These are phyloP conservation scores for Isabelozyma gotoi DNA, from an alignment of 805 yeast genomes.

Conservation along the genomic window DNA sequence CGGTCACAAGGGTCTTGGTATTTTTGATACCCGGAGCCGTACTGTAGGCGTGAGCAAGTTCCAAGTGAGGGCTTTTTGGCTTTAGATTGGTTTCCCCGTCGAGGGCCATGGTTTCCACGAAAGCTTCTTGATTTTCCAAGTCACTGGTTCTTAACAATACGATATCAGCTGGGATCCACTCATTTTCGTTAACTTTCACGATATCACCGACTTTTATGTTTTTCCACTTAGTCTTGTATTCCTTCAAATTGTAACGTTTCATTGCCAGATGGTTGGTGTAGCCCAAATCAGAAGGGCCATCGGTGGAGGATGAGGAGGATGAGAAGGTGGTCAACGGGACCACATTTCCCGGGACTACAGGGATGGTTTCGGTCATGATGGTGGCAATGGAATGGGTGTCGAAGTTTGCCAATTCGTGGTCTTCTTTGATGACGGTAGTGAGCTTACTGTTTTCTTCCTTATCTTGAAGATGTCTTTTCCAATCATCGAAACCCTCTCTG, in stretches of 20 bases:
- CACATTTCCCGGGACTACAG: constrained; percentile 9
- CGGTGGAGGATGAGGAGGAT: constrained; percentile 3
- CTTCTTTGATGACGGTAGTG: constrained; percentile 31
- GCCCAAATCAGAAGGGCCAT: constrained; percentile 5
- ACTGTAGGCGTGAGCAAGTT: constrained; percentile 51
- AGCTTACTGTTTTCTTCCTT: constrained; percentile 69
- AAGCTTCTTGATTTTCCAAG: constrained; percentile 59
- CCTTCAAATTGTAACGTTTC: constrained; percentile 31
- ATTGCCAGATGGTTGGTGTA: constrained; percentile 16
- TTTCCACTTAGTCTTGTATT: constrained; percentile 58
- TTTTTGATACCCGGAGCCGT: constrained; percentile 51
- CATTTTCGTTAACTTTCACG: constrained; percentile 69
- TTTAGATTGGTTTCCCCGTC: constrained; percentile 97
- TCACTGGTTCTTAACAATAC: constrained; percentile 66
- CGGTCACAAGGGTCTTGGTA: constrained; percentile 54
- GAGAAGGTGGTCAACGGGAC: constrained; percentile 3
- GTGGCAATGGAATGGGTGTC: constrained; percentile 40
- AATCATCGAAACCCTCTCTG: constrained; percentile 93
- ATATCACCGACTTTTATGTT: constrained; percentile 86
- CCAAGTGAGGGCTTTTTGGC: constrained; percentile 65
- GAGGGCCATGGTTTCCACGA: constrained; percentile 92
- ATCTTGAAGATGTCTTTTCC: constrained; percentile 82
- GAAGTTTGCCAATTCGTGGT: constrained; percentile 22
- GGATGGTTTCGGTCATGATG: constrained; percentile 38
- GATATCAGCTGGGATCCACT: constrained; percentile 93